These are phyloP conservation scores for Cytidiella melzeri DNA, from an alignment of 768 basidiomycete species.

Conservation along the genomic window DNA sequence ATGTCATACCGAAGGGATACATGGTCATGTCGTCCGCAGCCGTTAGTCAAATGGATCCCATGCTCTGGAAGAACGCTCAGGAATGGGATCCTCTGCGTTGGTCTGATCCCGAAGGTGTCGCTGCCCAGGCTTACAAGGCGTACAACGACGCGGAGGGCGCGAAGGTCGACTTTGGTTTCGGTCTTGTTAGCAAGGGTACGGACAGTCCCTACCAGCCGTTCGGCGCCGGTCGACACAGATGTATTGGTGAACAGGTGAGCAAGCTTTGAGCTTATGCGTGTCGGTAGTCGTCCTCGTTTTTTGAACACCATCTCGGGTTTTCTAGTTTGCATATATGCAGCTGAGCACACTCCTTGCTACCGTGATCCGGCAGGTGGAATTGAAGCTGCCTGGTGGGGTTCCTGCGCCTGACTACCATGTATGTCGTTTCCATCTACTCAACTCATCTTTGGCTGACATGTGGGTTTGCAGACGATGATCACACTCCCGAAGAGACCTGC, in stretches of 20 bases:
- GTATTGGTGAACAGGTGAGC: conserved; percentile 69
- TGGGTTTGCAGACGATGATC: conserved; percentile 77
- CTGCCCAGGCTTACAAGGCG: conserved; percentile 67
- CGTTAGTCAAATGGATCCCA: conserved; percentile 81
- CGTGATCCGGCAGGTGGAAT: conserved; percentile 68
- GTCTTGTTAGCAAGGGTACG: conserved; percentile 92
- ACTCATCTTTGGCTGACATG: conserved; percentile 2
- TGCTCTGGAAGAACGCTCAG: conserved; percentile 67
- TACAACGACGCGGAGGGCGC: conserved; percentile 76
- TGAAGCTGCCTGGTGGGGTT: conserved; percentile 53
- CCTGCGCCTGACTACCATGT: conserved; percentile 91
- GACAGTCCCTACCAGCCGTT: conserved; percentile 97
- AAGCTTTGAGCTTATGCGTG: background rate
- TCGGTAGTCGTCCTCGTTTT: conserved; percentile 2
- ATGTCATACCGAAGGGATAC: conserved; percentile 86
- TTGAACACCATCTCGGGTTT: conserved; percentile 2
- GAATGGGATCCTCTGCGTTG: conserved; percentile 82
- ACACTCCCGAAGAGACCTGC: conserved; percentile 76
- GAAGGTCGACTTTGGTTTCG: conserved; percentile 95
- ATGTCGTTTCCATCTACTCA: conserved; percentile 26
- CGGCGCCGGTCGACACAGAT: conserved; percentile 93
- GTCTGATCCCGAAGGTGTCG: conserved; percentile 79
- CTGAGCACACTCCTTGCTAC: conserved; percentile 78
- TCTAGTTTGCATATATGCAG: conserved; percentile 91
- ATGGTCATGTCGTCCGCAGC: conserved; percentile 86